phyloP scores from a whole-genome alignment of 148 eudicot species.

The Fagopyrum esculentum region DNA sequence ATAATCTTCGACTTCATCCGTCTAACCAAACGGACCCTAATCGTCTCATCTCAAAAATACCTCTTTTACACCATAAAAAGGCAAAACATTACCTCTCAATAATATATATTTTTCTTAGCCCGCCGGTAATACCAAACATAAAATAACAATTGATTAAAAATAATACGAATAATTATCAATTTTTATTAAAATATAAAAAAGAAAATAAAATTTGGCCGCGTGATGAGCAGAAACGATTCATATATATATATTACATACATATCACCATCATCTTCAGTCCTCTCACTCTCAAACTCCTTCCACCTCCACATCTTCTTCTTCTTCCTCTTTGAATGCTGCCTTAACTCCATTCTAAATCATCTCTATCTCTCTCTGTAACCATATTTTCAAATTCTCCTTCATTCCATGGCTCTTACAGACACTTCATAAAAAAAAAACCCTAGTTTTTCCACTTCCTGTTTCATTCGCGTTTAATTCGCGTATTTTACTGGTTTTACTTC shows the following conservation, averaged over 20 bases:
- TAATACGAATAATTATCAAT: background rate
- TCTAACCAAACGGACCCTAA: too few species aligned
- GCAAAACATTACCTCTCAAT: background rate
- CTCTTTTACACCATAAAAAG: background rate
- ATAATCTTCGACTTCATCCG: too few species aligned
- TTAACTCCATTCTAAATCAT: background rate
- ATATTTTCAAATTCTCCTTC: background rate
- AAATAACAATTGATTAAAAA: background rate
- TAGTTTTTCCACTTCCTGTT: background rate
- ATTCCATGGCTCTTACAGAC: background rate
- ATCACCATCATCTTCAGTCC: conserved; percentile 12
- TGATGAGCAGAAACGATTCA: background rate
- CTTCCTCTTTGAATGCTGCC: background rate
- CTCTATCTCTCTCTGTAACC: background rate
- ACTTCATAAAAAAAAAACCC: background rate
- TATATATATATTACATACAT: background rate
- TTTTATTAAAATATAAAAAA: background rate
- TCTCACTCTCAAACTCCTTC: conserved; percentile 11
- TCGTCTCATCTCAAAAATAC: background rate
- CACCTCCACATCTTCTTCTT: background rate
- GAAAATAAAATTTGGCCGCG: background rate
- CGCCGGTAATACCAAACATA: background rate
- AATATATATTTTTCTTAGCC: background rate
- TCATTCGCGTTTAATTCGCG: background rate
- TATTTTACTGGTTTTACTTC: too few species aligned